Evolutionary conservation across 2,329 filamentous ascomycete species (phyloP).

Genomic region (Ceratocystis huliohia): DNA sequence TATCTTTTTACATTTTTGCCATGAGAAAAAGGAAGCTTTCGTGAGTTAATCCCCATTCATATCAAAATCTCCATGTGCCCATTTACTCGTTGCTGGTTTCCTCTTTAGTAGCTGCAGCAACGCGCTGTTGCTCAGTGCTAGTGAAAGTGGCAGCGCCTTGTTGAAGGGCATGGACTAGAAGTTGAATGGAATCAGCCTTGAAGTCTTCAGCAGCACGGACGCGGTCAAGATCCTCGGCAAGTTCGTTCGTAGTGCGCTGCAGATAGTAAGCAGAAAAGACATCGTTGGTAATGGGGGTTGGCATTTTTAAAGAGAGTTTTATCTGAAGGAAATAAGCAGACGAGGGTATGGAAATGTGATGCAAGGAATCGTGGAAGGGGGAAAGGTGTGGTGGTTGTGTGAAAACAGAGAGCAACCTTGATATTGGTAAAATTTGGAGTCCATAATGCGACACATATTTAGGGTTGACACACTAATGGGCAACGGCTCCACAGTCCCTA

Average conservation of each 20-base stretch:
- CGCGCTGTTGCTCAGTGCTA: slow-evolving; percentile 31
- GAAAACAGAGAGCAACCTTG: too few relatives aligned
- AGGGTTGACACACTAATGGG: too few relatives aligned
- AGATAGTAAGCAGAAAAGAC: slow-evolving; percentile 55
- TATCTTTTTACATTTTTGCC: not conserved
- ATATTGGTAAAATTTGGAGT: too few relatives aligned
- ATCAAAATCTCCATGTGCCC: not conserved
- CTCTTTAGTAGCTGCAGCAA: slow-evolving; percentile 16
- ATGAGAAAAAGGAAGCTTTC: not conserved
- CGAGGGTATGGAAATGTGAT: not conserved
- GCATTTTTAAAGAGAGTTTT: slow-evolving; percentile 7
- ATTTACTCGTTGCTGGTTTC: not conserved
- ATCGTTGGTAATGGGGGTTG: slow-evolving; percentile 23
- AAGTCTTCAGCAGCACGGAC: slow-evolving; percentile 59
- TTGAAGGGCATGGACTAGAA: slow-evolving; percentile 55
- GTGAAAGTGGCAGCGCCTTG: slow-evolving; percentile 54
- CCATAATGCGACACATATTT: too few relatives aligned
- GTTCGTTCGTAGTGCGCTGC: slow-evolving; percentile 54
- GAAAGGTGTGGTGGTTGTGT: not conserved
- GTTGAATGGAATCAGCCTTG: slow-evolving; percentile 47
- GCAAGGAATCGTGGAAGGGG: not conserved
- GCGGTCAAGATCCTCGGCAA: slow-evolving; percentile 62
- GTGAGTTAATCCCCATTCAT: not conserved
- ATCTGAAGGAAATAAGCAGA: not conserved
- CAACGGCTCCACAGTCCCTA: too few relatives aligned